A percentile compares a stretch with the other conserved stretches of the same genome.
Evolutionary conservation across 306 rosid genomes (phyloP).

Genomic region (Arachis stenosperma): DNA sequence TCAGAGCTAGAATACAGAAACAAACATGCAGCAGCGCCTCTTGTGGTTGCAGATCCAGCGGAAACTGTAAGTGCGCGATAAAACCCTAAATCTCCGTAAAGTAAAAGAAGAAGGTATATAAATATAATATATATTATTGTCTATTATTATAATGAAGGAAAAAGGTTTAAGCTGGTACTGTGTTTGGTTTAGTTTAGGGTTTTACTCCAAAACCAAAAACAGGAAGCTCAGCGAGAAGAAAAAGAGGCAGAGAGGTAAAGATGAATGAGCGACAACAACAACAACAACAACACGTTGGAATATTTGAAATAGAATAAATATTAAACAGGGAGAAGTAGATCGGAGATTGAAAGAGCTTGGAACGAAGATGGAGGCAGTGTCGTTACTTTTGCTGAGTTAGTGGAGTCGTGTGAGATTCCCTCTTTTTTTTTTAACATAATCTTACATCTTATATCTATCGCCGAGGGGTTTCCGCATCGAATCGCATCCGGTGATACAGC

Average conservation of each 20-base stretch:
- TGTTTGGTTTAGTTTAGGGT: not conserved
- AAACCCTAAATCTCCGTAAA: conserved; percentile 48
- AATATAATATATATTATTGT: not conserved
- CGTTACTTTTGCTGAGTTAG: not conserved
- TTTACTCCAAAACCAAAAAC: not conserved
- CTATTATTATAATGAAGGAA: not conserved
- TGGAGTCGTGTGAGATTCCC: conserved; percentile 16
- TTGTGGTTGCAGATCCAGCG: conserved; percentile 52
- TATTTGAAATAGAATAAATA: not conserved
- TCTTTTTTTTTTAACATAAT: not conserved
- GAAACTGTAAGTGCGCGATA: conserved; percentile 8
- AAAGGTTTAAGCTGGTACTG: not conserved
- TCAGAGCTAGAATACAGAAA: not conserved
- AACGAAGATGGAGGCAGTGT: not conserved
- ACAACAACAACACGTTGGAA: not conserved
- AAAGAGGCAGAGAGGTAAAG: not conserved
- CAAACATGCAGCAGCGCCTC: conserved; percentile 34
- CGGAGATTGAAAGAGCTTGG: conserved; percentile 17
- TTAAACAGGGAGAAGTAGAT: not conserved
- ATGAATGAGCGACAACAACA: not conserved
- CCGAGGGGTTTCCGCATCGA: conserved; percentile 5
- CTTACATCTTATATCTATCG: not conserved
- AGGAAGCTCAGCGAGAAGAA: not conserved
- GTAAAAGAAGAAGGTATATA: not conserved
- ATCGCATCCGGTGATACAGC: conserved; percentile 23